Conservation (phyloP, 2,329 filamentous ascomycete genomes). For the Neonectria magnoliae region DNA sequence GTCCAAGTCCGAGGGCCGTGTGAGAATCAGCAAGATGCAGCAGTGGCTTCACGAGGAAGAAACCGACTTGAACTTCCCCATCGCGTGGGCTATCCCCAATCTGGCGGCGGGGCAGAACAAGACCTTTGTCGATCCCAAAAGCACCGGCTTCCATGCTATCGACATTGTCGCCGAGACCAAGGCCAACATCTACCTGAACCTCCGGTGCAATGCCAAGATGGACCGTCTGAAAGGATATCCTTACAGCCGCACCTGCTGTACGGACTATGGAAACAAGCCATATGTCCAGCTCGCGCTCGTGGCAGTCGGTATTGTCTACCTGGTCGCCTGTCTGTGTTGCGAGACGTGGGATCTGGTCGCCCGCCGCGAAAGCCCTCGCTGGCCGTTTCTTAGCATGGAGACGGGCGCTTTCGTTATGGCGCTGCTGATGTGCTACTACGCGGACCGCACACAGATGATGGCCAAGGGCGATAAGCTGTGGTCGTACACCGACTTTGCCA, state of each 20-base stretch:
- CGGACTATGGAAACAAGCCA: slow-evolving; percentile 51
- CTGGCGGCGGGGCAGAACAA: slow-evolving; percentile 31
- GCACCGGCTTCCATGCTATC: slow-evolving; percentile 45
- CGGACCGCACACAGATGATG: slow-evolving; percentile 44
- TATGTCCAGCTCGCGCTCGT: slow-evolving; percentile 39
- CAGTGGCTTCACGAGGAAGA: slow-evolving; percentile 29
- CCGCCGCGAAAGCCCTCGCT: slow-evolving; percentile 23
- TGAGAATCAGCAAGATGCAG: slow-evolving; percentile 33
- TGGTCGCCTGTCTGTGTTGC: slow-evolving; percentile 28
- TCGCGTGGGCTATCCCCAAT: slow-evolving; percentile 35
- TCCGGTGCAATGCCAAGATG: slow-evolving; percentile 59
- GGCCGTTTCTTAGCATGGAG: slow-evolving; percentile 36
- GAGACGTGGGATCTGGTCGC: slow-evolving; percentile 29
- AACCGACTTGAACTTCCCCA: slow-evolving; percentile 28
- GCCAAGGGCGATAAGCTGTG: slow-evolving; percentile 43
- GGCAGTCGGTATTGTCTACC: slow-evolving; percentile 28
- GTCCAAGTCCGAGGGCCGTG: not conserved
- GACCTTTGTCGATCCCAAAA: slow-evolving; percentile 31
- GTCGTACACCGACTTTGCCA: slow-evolving; percentile 30
- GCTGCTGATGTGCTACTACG: slow-evolving; percentile 43
- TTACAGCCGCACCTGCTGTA: slow-evolving; percentile 63
- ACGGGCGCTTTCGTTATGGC: slow-evolving; percentile 39
- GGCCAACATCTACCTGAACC: slow-evolving; percentile 59
- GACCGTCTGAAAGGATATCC: slow-evolving; percentile 48
- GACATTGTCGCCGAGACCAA: slow-evolving; percentile 43